Evolutionary conservation across 176 grass and related monocot species (phyloP).

Genomic region (Neostapfia colusana): DNA sequence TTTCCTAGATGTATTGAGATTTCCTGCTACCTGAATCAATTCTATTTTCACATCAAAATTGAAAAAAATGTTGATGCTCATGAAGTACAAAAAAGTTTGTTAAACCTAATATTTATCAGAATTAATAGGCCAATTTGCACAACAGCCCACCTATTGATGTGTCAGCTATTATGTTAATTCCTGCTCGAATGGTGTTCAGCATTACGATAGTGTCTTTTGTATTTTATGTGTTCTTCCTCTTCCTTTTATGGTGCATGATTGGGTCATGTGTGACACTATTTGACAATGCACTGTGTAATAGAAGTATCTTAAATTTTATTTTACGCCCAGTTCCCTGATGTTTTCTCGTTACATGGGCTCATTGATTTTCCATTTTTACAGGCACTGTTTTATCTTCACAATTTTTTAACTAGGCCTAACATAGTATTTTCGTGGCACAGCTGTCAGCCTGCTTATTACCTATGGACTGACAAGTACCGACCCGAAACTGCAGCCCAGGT

Average conservation of each 20-base stretch:
- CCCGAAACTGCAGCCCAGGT: constrained; percentile 86
- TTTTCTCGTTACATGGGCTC: neutral
- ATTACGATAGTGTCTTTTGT: neutral
- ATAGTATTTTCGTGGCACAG: constrained; percentile 41
- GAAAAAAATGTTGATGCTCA: neutral
- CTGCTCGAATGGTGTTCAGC: neutral
- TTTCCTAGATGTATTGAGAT: constrained; percentile 9
- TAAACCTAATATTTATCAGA: neutral
- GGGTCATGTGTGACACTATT: neutral
- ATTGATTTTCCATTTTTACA: neutral
- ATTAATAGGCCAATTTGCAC: constrained; percentile 13
- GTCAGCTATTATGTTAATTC: constrained; percentile 2
- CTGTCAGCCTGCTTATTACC: constrained; percentile 42
- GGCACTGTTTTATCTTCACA: constrained; percentile 6
- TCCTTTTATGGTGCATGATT: neutral
- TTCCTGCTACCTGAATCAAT: constrained; percentile 13
- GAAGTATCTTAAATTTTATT: neutral
- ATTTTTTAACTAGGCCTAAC: neutral
- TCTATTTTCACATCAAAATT: constrained; percentile 20
- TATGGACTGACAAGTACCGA: constrained; percentile 89
- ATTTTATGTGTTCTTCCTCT: neutral
- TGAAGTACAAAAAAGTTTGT: constrained; percentile 14
- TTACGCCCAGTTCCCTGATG: neutral
- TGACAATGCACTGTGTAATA: neutral
- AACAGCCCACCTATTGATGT: neutral